Conservation (phyloP, 306 rosid genomes). For the Glycine soja region DNA sequence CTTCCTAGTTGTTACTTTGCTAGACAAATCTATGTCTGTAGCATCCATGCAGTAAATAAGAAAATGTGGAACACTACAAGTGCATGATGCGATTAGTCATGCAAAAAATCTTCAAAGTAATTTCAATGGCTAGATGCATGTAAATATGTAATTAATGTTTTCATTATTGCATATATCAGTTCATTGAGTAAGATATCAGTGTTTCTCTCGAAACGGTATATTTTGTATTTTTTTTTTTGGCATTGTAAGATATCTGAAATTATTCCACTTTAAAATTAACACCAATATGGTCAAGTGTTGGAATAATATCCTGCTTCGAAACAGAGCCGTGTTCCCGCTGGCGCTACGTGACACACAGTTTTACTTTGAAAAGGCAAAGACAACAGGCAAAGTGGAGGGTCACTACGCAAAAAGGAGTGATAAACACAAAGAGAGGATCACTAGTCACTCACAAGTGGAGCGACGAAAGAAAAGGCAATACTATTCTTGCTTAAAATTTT, state of each 20-base stretch:
- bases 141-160: not conserved
- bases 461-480: not conserved
- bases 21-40: not conserved
- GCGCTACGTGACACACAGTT: not conserved
- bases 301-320: not conserved
- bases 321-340: not conserved
- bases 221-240: not conserved
- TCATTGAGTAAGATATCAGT: not conserved
- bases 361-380: constrained; percentile 8
- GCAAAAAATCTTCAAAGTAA: not conserved
- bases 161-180: not conserved
- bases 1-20: not conserved
- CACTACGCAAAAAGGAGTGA: not conserved
- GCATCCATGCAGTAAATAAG: not conserved
- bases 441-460: not conserved
- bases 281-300: not conserved
- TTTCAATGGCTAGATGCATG: not conserved
- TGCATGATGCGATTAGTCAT: not conserved
- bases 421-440: not conserved
- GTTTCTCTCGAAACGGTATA: not conserved
- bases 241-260: not conserved
- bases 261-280: not conserved
- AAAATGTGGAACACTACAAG: not conserved
- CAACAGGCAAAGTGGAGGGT: not conserved
- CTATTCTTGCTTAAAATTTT: not conserved